These are phyloP conservation scores for Colletotrichum eremochloae DNA, from an alignment of 2,329 filamentous ascomycete species.

Conservation along the genomic window DNA sequence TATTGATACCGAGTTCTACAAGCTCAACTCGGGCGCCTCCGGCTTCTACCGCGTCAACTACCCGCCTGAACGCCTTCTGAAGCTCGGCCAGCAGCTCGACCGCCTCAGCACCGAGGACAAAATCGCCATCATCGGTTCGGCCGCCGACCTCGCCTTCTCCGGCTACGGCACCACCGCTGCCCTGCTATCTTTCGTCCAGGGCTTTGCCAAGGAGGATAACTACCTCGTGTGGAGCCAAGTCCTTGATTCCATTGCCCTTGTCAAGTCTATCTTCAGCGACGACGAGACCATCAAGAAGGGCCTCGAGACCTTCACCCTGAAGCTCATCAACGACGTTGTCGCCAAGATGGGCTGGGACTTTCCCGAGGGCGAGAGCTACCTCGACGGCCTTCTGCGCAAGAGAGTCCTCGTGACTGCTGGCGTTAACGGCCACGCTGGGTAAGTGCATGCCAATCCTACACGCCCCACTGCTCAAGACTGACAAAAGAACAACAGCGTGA, in stretches of 20 bases:
- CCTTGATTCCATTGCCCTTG: conserved; percentile 78
- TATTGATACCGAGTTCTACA: conserved; percentile 87
- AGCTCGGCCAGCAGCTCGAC: conserved; percentile 82
- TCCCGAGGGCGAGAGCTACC: conserved; percentile 81
- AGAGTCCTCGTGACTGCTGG: conserved; percentile 83
- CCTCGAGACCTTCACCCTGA: conserved; percentile 82
- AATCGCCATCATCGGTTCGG: conserved; percentile 91
- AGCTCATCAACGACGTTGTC: conserved; percentile 80
- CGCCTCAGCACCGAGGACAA: conserved; percentile 88
- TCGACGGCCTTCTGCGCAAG: conserved; percentile 85
- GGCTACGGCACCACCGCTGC: conserved; percentile 87
- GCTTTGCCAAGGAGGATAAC: conserved; percentile 85
- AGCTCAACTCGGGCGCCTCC: conserved; percentile 89
- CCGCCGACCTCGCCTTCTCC: conserved; percentile 88
- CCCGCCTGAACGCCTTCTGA: conserved; percentile 83
- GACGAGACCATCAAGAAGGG: conserved; percentile 79
- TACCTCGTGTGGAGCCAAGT: conserved; percentile 93
- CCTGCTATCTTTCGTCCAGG: conserved; percentile 85
- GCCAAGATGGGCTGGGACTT: conserved; percentile 90
- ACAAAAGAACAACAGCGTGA: conserved; percentile 62
- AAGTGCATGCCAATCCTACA: conserved; percentile 51
- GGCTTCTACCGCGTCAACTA: conserved; percentile 96
- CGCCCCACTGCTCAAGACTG: conserved; percentile 44
- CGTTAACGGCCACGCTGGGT: conserved; percentile 80
- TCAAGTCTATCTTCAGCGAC: conserved; percentile 88